phyloP scores from a whole-genome alignment of 352 stramenopile genomes.

The Phytophthora palmivora region DNA sequence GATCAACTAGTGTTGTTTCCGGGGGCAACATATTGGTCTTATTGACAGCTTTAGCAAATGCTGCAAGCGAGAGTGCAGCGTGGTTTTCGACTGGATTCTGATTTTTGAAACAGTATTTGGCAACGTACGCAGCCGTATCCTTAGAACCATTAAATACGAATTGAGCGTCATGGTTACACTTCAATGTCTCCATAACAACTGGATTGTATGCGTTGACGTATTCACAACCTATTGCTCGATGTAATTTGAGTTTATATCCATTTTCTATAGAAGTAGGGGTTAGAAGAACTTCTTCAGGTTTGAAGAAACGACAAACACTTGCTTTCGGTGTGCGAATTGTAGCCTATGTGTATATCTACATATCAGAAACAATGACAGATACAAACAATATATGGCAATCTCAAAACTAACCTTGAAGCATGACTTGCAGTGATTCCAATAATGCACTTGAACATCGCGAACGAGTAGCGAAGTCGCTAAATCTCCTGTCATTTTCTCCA shows the following conservation, averaged over 20 bases:
- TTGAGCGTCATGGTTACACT: conserved; percentile 40
- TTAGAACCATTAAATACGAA: conserved; percentile 24
- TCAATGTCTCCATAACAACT: conserved; percentile 14
- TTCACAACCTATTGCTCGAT: conserved; percentile 24
- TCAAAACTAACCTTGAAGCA: conserved; percentile 22
- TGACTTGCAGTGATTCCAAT: conserved; percentile 23
- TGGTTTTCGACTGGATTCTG: conserved; percentile 39
- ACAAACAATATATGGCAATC: conserved; percentile 1
- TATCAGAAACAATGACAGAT: background rate
- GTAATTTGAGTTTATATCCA: background rate
- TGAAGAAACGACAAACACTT: conserved; percentile 31
- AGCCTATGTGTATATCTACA: background rate
- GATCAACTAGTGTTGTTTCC: conserved; percentile 9
- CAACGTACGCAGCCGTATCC: conserved; percentile 31
- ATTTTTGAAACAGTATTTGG: conserved; percentile 39
- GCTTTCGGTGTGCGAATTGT: conserved; percentile 23
- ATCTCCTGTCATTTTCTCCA: background rate
- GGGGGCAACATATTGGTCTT: conserved; percentile 5
- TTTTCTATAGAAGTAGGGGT: background rate
- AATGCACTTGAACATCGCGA: conserved; percentile 21
- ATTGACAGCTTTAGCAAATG: conserved; percentile 15
- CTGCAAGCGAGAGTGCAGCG: conserved; percentile 10
- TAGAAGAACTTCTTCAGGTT: conserved; percentile 11
- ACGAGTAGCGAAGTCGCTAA: conserved; percentile 2
- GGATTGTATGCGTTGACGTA: conserved; percentile 44